phyloP scores from a whole-genome alignment of 108 stramenopile species.

The Asterionellopsis glacialis region DNA sequence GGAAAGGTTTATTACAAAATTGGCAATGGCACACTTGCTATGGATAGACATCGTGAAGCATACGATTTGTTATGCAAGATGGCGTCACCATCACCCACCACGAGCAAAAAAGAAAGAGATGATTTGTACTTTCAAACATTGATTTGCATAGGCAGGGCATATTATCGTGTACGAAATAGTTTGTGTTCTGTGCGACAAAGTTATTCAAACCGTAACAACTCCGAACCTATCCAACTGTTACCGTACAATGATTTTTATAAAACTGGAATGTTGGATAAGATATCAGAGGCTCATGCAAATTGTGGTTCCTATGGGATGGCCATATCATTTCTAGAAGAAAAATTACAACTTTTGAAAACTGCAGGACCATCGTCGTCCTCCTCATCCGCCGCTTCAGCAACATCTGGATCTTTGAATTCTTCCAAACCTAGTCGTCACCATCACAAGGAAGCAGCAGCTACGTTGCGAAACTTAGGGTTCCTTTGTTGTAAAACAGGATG shows the following conservation, averaged over 20 bases:
- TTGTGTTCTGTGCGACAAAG: slow-evolving; percentile 45
- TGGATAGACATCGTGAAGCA: slow-evolving; percentile 66
- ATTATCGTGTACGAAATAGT: slow-evolving; percentile 69
- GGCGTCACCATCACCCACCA: slow-evolving; percentile 1
- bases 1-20: slow-evolving; percentile 41
- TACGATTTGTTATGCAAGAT: slow-evolving; percentile 35
- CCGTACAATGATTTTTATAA: slow-evolving; percentile 61
- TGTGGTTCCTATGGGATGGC: slow-evolving; percentile 65
- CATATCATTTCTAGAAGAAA: slow-evolving; percentile 69
- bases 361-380: too few species aligned
- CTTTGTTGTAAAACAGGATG: slow-evolving; percentile 46
- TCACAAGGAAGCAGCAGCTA: slow-evolving; percentile 49
- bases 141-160: slow-evolving; percentile 71
- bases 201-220: slow-evolving; percentile 24
- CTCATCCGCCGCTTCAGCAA: too few species aligned
- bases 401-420: slow-evolving; percentile 25
- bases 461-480: slow-evolving; percentile 61
- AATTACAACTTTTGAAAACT: slow-evolving; percentile 43
- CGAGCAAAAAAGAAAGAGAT: slow-evolving; percentile 43
- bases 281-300: slow-evolving; percentile 63
- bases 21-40: slow-evolving; percentile 51
- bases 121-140: slow-evolving; percentile 62
- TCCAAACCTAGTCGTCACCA: slow-evolving; percentile 12
- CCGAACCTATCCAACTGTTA: too few species aligned
- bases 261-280: slow-evolving; percentile 61